Conservation (phyloP, 116 monocot species). For the Phalaenopsis hybrid region DNA sequence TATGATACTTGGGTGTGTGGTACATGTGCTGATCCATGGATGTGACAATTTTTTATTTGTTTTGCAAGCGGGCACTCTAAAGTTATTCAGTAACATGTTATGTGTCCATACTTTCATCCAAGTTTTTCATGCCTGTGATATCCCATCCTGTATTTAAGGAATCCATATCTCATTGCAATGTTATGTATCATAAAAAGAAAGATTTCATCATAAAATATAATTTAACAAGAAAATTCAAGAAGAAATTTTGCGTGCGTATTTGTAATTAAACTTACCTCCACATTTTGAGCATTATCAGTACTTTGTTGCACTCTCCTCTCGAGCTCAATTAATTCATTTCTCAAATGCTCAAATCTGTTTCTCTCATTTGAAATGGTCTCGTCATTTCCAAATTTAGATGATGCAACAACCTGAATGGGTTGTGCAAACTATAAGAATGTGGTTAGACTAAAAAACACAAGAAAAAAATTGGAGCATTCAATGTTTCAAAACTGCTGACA, state of each 20-base stretch:
- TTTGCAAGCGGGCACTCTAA: not conserved
- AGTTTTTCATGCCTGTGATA: not conserved
- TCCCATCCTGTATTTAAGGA: not conserved
- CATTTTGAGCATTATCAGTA: constrained; percentile 36
- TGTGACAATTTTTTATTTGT: too few species aligned
- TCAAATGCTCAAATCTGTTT: constrained; percentile 66
- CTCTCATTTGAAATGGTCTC: constrained; percentile 48
- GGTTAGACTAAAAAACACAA: not conserved
- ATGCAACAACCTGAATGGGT: constrained; percentile 13
- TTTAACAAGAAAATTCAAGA: not conserved
- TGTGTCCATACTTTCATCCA: not conserved
- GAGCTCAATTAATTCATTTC: constrained; percentile 75
- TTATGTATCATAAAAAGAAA: not conserved
- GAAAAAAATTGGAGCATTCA: not conserved
- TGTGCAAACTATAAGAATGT: not conserved
- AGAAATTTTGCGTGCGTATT: not conserved
- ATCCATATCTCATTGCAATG: not conserved
- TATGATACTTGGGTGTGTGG: too few species aligned
- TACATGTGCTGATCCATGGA: too few species aligned
- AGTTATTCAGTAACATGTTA: not conserved
- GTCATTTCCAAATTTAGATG: constrained; percentile 15
- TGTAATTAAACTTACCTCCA: constrained; percentile 34
- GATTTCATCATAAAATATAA: not conserved
- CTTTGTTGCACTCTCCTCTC: constrained; percentile 79
- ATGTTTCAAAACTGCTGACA: not conserved